A percentile compares a stretch with the other conserved stretches of the same genome.
phyloP scores from a whole-genome alignment of 1,139 yeast species.

The Kodamaea anthophila region DNA sequence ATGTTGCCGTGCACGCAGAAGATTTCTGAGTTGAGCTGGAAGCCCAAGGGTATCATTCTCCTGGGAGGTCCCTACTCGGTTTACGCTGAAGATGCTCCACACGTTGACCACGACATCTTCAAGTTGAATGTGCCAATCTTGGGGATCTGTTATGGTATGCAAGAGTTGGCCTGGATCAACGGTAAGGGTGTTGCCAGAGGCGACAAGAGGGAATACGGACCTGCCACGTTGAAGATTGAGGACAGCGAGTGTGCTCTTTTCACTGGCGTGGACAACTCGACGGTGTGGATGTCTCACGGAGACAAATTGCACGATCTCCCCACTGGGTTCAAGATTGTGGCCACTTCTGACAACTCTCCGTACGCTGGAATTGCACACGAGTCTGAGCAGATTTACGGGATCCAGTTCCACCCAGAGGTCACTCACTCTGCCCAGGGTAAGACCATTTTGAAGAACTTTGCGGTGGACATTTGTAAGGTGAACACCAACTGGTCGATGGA shows the following conservation, averaged over 20 bases:
- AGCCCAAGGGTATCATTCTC: slow-evolving; percentile 91
- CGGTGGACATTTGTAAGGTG: slow-evolving; percentile 83
- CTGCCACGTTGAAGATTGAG: slow-evolving; percentile 78
- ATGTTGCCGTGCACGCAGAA: slow-evolving; percentile 99
- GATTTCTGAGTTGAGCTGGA: slow-evolving; percentile 85
- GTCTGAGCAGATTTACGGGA: slow-evolving; percentile 74
- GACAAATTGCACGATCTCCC: slow-evolving; percentile 93
- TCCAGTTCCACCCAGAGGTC: slow-evolving; percentile 99
- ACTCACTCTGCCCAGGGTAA: slow-evolving; percentile 94
- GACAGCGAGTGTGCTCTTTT: slow-evolving; percentile 68
- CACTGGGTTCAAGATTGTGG: slow-evolving; percentile 81
- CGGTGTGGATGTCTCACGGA: slow-evolving; percentile 99
- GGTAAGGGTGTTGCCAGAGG: slow-evolving; percentile 95
- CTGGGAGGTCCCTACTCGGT: slow-evolving; percentile 99
- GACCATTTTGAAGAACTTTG: slow-evolving; percentile 80
- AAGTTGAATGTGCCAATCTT: slow-evolving; percentile 87
- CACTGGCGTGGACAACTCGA: slow-evolving; percentile 83
- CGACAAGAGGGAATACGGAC: slow-evolving; percentile 97
- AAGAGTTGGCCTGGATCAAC: slow-evolving; percentile 97
- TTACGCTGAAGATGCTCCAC: slow-evolving; percentile 92
- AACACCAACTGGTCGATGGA: slow-evolving; percentile 95
- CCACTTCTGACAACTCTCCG: slow-evolving; percentile 91
- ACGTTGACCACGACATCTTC: slow-evolving; percentile 91
- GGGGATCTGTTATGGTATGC: slow-evolving; percentile 99
- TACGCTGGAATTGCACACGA: slow-evolving; percentile 87